Base-by-base conservation (phyloP, 257 asterid species). In the Asclepias syriaca region DNA sequence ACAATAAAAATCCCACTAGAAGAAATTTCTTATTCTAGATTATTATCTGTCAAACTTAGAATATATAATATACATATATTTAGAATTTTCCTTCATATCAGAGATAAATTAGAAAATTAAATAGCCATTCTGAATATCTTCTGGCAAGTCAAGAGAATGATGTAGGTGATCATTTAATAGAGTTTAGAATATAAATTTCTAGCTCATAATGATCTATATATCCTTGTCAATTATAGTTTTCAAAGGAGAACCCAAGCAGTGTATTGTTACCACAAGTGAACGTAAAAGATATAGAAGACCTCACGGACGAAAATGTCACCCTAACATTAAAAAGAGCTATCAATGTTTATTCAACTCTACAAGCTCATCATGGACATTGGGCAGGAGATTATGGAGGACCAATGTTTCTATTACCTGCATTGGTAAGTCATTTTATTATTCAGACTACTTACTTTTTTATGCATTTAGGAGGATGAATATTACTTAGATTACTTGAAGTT, bases 301-400 rank as follows among this genome's bases (percentile, higher is more conserved):
- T 95, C 77, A 90, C 96, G 67, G 96, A 87, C 73, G 97, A 87
- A 43, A 85, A 81, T 78, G 94, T 95, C 67, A 77, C 87, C 68
- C 82, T 69, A 74, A 86, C 97, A 6, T 71, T 95, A 84, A 95
- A 83, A 84, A 90, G 98, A 75, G 98, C 96, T 29, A 76, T 95
- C 75, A 50, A 79, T 73, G 90, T 86, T 82, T 84, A 95, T 77
- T 92, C 98, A 67, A 88, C 96, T 71, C 81, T 92, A 73, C 98
- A 92, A 84, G 91, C 91, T 77, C 75, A 75, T 40, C 98, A 95
- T 76, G 99, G 99, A 72, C 97, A 95, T 46, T 95, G 99, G 99
- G 82, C 98, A 15, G 99, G 99, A 72, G 99, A 95, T 79, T 95
- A 90, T 82, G 99, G 98, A 68, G 99, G 99, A 34, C 97, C 99